phyloP scores from a whole-genome alignment of 106 monocot species.

The Acorus calamus region DNA sequence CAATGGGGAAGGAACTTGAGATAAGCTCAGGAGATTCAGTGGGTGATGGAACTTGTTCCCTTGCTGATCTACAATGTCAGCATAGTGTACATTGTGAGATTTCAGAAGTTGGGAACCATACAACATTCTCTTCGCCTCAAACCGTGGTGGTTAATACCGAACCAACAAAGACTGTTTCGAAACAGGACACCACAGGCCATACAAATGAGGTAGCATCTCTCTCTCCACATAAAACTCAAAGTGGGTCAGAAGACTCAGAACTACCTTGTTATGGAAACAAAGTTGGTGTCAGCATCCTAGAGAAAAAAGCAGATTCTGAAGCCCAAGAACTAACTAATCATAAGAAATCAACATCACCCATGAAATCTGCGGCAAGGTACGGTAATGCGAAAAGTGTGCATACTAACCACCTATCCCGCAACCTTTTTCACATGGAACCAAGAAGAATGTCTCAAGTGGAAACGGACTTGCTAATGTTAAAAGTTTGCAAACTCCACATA shows the following conservation, averaged over 20 bases:
- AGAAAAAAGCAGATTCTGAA: constrained; percentile 8
- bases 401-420: constrained; percentile 22
- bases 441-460: constrained; percentile 22
- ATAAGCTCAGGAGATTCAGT: constrained; percentile 17
- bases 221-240: too few species aligned
- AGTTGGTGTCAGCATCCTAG: constrained; percentile 11
- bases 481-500: constrained; percentile 5
- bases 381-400: constrained; percentile 9
- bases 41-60: constrained; percentile 8
- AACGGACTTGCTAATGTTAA: constrained; percentile 6
- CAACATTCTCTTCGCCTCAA: too few species aligned
- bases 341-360: constrained; percentile 10
- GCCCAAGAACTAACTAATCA: constrained; percentile 3
- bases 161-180: too few species aligned
- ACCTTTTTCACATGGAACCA: constrained; percentile 31
- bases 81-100: too few species aligned
- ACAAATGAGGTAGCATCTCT: too few species aligned
- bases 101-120: too few species aligned
- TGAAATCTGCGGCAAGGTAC: constrained; percentile 12
- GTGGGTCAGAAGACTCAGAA: constrained; percentile 1
- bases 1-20: constrained; percentile 21
- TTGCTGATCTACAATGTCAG: neutral
- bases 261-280: constrained; percentile 1
- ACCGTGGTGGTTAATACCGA: too few species aligned
- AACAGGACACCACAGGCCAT: too few species aligned